Percentiles rank a stretch among this genome's conserved stretches.
Conservation (phyloP, 331 rosid species). For the Malus hybrid region DNA sequence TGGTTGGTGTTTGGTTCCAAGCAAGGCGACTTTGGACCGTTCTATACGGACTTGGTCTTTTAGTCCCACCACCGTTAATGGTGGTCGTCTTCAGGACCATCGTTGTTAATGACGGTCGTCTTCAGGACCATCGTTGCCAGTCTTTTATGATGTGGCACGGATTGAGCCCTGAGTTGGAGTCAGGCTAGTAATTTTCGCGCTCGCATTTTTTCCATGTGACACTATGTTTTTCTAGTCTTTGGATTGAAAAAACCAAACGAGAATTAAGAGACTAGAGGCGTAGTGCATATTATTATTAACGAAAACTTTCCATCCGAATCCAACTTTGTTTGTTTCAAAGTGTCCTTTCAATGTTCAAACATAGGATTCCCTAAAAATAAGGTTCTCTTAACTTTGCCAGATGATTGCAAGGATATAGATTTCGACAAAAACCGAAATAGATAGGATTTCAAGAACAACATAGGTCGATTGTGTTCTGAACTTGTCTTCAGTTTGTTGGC, state of each 20-base stretch:
- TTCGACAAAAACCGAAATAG: not conserved
- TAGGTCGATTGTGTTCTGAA: not conserved
- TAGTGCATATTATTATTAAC: not conserved
- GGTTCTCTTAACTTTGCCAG: not conserved
- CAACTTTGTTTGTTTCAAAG: no score
- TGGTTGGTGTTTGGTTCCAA: constrained; percentile 34
- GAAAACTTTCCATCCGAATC: no score
- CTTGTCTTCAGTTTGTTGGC: not conserved
- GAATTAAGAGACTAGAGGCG: not conserved
- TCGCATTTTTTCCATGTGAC: not conserved
- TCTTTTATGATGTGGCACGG: constrained; percentile 36
- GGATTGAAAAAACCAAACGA: not conserved
- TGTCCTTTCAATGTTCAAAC: not conserved
- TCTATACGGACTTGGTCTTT: constrained; percentile 11
- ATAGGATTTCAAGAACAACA: not conserved
- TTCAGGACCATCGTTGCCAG: constrained; percentile 28
- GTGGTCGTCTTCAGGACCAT: not conserved
- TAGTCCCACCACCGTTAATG: constrained; percentile 46
- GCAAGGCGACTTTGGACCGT: constrained; percentile 25
- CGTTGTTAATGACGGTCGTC: not conserved
- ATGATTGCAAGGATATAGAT: not conserved
- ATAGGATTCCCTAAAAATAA: not conserved
- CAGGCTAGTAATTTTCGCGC: constrained; percentile 20
- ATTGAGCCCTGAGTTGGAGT: constrained; percentile 19
- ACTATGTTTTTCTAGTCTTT: not conserved